Evolutionary conservation across 169 alveolate species (phyloP).

Genomic region (Cryptosporidium meleagridis): DNA sequence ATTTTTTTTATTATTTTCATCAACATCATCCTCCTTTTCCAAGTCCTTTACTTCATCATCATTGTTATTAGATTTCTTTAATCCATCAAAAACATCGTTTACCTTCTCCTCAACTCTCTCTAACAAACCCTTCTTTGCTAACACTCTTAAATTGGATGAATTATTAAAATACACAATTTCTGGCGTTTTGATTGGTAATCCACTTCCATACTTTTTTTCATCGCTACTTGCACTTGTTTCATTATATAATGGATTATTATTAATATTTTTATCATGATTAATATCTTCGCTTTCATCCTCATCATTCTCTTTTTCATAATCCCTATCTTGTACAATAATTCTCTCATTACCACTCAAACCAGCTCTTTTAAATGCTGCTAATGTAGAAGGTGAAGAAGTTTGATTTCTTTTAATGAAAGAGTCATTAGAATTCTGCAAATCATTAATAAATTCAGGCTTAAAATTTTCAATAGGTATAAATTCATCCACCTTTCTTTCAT

Average conservation of each 20-base stretch:
- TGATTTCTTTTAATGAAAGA: neutral
- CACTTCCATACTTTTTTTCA: neutral
- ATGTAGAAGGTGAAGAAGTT: neutral
- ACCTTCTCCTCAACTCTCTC: conserved; percentile 34
- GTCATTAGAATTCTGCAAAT: neutral
- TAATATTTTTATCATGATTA: neutral
- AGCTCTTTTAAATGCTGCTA: neutral
- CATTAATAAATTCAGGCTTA: neutral
- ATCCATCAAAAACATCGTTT: conserved; percentile 32
- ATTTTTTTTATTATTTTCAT: neutral
- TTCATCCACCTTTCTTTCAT: neutral
- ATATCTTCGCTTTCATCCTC: neutral
- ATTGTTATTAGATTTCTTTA: neutral
- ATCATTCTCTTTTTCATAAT: neutral
- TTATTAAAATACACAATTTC: neutral
- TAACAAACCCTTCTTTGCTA: conserved; percentile 35
- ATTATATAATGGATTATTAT: neutral
- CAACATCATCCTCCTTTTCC: neutral
- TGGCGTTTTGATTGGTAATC: neutral
- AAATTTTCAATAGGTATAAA: neutral
- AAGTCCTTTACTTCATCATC: neutral
- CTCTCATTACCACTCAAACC: neutral
- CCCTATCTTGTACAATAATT: neutral
- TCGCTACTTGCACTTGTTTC: neutral
- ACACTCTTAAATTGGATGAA: conserved; percentile 21